Evolutionary conservation across 78 protist species (phyloP).

Genomic region (Anaeramoeba flamelloides): DNA sequence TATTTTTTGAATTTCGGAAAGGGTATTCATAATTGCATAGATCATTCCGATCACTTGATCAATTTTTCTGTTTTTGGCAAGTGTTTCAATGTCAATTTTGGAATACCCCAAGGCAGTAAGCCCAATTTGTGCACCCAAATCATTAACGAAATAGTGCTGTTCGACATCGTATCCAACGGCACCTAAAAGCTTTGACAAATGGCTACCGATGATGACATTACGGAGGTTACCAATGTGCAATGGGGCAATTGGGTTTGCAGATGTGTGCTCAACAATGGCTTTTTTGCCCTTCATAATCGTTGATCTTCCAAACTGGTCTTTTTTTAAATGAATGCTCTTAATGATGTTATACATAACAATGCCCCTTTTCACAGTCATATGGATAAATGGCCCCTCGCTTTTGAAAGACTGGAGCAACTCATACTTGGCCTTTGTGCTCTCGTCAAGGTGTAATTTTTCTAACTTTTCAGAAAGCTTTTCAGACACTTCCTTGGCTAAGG

Average conservation of each 20-base stretch:
- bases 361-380: slow-evolving; percentile 19
- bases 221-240: slow-evolving; percentile 41
- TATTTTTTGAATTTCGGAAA: slow-evolving; percentile 9
- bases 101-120: slow-evolving; percentile 24
- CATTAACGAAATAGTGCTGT: slow-evolving; percentile 29
- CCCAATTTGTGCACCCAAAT: slow-evolving; percentile 43
- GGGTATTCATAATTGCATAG: slow-evolving; percentile 31
- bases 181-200: slow-evolving; percentile 10
- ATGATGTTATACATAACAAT: background rate
- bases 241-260: slow-evolving; percentile 37
- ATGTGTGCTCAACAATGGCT: slow-evolving; percentile 40
- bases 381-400: slow-evolving; percentile 9
- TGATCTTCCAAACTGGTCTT: slow-evolving; percentile 9
- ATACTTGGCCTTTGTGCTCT: background rate
- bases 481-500: background rate
- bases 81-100: background rate
- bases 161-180: slow-evolving; percentile 38
- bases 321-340: background rate
- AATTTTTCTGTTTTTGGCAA: background rate
- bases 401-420: background rate
- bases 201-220: slow-evolving; percentile 19
- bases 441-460: background rate
- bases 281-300: slow-evolving; percentile 6
- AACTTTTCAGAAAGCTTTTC: background rate
- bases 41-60: slow-evolving; percentile 34